These are phyloP conservation scores for Kondoa subrosea DNA, from an alignment of 768 basidiomycete species.

Conservation along the genomic window DNA sequence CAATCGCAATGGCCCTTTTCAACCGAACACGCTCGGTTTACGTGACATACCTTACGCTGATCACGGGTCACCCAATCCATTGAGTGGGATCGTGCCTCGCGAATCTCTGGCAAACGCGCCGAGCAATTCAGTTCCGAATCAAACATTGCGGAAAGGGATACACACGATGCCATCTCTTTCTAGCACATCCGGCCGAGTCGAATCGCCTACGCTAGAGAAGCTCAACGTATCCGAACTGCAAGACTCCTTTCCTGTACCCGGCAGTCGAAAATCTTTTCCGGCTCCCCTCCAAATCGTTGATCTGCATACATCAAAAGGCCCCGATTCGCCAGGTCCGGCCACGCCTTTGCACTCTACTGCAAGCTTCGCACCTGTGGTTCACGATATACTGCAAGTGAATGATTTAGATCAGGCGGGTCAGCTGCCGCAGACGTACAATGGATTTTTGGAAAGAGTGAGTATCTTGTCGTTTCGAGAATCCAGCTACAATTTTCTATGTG, in stretches of 20 bases:
- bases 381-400: too few relatives aligned
- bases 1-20: too few relatives aligned
- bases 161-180: not conserved
- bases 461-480: not conserved
- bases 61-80: too few relatives aligned
- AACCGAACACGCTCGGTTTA: constrained; percentile 8
- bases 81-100: too few relatives aligned
- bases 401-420: too few relatives aligned
- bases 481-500: not conserved
- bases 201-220: too few relatives aligned
- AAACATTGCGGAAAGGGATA: too few relatives aligned
- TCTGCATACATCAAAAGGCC: not conserved
- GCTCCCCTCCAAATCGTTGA: not conserved
- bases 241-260: too few relatives aligned
- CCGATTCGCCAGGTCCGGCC: not conserved
- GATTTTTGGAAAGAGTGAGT: constrained; percentile 6
- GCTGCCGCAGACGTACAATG: constrained; percentile 1
- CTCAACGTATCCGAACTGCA: too few relatives aligned
- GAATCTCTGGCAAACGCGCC: too few relatives aligned
- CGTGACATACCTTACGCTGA: too few relatives aligned
- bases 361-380: too few relatives aligned
- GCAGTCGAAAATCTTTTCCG: not conserved
- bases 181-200: not conserved
- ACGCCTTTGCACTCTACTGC: not conserved
- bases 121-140: constrained; percentile 9